phyloP scores from a whole-genome alignment of 2,329 filamentous ascomycete species.

The Colletotrichum endophyticum region DNA sequence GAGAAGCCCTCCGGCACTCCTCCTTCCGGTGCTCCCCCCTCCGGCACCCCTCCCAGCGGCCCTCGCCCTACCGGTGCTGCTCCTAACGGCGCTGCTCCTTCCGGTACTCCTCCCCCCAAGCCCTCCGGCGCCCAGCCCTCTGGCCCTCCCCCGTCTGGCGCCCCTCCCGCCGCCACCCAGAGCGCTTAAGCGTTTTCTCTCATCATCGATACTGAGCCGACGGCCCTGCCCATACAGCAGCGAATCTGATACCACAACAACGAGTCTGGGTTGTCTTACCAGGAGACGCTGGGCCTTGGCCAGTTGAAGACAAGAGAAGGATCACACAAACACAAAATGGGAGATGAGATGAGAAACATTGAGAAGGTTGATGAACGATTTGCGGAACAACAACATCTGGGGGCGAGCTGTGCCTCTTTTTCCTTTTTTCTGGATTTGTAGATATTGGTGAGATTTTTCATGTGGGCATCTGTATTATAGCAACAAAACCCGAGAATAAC shows the following conservation, averaged over 20 bases:
- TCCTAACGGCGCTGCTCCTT: background rate
- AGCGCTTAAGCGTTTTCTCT: background rate
- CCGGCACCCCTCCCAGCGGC: background rate
- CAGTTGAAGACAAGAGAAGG: background rate
- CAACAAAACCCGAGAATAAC: slow-evolving; percentile 9
- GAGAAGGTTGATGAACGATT: background rate
- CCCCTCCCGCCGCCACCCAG: slow-evolving; percentile 2
- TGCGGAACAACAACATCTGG: background rate
- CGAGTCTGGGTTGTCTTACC: slow-evolving; percentile 6
- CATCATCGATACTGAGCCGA: background rate
- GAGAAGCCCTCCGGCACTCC: background rate
- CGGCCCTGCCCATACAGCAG: background rate
- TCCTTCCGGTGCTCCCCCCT: background rate
- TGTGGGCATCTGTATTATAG: background rate
- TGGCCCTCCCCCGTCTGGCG: background rate
- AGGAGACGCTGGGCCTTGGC: background rate
- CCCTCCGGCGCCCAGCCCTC: background rate
- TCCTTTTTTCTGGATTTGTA: background rate
- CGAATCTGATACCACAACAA: background rate
- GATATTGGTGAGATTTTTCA: background rate
- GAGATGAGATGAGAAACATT: background rate
- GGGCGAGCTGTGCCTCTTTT: background rate
- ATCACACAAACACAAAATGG: background rate
- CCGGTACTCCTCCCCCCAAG: background rate
- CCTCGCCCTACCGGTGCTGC: background rate